Evolutionary conservation across 164 flowering plant genomes (phyloP), one percentile per base, ranked within the genome.

Genomic region (Magnolia officinalis): DNA sequence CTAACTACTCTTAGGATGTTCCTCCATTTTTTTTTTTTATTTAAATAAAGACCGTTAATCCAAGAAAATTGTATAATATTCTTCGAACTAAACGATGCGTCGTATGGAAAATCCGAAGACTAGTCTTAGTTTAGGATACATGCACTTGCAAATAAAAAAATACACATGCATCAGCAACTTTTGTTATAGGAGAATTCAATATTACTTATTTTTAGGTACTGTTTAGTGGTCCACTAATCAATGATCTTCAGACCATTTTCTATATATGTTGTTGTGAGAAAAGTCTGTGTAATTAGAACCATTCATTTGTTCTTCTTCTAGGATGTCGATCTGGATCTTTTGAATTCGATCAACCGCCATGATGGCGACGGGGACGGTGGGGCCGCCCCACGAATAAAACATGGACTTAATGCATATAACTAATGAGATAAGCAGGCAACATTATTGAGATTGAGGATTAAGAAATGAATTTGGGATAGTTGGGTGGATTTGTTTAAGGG

Each of bases 281-380:
- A 76, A 63, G 70, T 63, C 74, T 74, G 70, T 71, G 69, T 23
- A 76, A 55, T 50, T 18, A 3, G 19, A 73, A 63, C 63, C 59
- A 50, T n/a, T 0, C 59, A 50, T n/a, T 8, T 64, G 67, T 19
- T 20, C 24, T 45, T 76, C 16, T 63, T 16, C 24, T 16, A 14
- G 20, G 7, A 1, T 0, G 8, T 23, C 24, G 24, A 71, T 71
- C 78, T 23, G 50, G 10, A 75, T 67, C 72, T 67, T 58, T 64
- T 64, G 8, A 70, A 70, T 37, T n/a, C 31, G 55, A 77, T 51
- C 79, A 67, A 67, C 71, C 19, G 29, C 20, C 70, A 10, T 50
- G 76, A 65, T 37, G 63, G 68, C 10, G 68, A 68, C 49, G 13
- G 20, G 18, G 31, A 13, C 16, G 31, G n/a, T 2, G 2, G 6